phyloP scores from a whole-genome alignment of 2,329 filamentous ascomycete genomes.

The Exophiala oligosperma region DNA sequence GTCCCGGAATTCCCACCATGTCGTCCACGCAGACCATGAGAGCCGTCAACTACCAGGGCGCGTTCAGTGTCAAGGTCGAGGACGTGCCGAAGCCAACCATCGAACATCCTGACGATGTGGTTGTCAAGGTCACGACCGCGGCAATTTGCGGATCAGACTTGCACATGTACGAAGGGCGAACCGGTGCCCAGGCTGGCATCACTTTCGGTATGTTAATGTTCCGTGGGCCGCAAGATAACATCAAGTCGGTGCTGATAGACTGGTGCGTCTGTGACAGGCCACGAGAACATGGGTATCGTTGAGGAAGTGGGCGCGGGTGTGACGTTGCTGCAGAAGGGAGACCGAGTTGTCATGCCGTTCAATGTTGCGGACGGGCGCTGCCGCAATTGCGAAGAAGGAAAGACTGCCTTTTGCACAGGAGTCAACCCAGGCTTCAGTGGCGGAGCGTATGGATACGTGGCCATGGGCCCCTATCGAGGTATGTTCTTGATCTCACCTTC shows the following conservation, averaged over 20 bases:
- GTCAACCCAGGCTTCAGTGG: slow-evolving; percentile 62
- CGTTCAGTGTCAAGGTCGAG: slow-evolving; percentile 63
- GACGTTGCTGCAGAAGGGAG: slow-evolving; percentile 61
- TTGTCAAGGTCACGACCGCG: slow-evolving; percentile 66
- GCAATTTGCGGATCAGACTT: slow-evolving; percentile 58
- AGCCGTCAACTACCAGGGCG: slow-evolving; percentile 63
- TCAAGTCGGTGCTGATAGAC: background rate
- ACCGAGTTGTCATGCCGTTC: slow-evolving; percentile 65
- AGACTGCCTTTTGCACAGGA: slow-evolving; percentile 66
- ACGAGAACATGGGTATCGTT: slow-evolving; percentile 63
- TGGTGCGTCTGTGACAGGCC: slow-evolving; percentile 35
- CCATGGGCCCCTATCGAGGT: slow-evolving; percentile 54
- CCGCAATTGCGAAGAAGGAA: slow-evolving; percentile 64
- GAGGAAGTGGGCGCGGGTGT: slow-evolving; percentile 59
- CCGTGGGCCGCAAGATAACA: background rate
- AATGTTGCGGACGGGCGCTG: slow-evolving; percentile 65
- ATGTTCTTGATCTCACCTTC: background rate
- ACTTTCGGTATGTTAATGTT: slow-evolving; percentile 51
- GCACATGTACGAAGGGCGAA: slow-evolving; percentile 62
- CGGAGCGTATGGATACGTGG: slow-evolving; percentile 62
- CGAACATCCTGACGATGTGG: slow-evolving; percentile 64
- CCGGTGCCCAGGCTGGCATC: slow-evolving; percentile 61
- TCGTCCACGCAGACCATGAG: slow-evolving; percentile 52
- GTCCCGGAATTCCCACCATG: background rate
- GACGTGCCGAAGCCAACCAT: slow-evolving; percentile 60